Evolutionary conservation across 1,139 yeast genomes (phyloP).

Genomic region (Nakaseomyces nivariensis): DNA sequence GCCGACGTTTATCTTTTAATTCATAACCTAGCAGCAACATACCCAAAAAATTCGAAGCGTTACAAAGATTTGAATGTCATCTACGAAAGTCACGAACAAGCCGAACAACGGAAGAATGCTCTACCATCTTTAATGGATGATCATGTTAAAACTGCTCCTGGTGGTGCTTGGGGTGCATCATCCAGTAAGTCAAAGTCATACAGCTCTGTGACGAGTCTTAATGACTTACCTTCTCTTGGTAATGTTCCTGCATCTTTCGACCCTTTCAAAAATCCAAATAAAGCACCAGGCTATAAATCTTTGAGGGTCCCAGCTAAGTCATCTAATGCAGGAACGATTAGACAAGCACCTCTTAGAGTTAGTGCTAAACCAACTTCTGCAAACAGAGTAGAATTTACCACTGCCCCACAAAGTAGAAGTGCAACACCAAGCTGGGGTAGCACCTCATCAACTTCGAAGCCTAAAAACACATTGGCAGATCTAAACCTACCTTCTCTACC

Average conservation of each 20-base stretch:
- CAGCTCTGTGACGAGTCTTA: constrained; percentile 5
- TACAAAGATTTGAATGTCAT: constrained; percentile 28
- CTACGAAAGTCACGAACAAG: constrained; percentile 25
- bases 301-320: constrained; percentile 6
- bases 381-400: neutral
- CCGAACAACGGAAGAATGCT: constrained; percentile 23
- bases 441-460: constrained; percentile 2
- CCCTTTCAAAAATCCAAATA: constrained; percentile 12
- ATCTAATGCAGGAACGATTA: constrained; percentile 5
- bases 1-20: constrained; percentile 46
- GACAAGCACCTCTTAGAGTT: neutral
- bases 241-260: constrained; percentile 16
- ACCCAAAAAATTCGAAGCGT: constrained; percentile 33
- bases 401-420: neutral
- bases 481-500: constrained; percentile 48
- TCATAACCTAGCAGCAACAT: constrained; percentile 48
- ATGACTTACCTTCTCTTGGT: constrained; percentile 23
- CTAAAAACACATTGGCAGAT: constrained; percentile 19
- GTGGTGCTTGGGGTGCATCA: constrained; percentile 24
- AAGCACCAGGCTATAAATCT: constrained; percentile 8
- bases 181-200: constrained; percentile 2
- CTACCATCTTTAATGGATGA: constrained; percentile 49
- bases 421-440: constrained; percentile 1
- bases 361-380: constrained; percentile 1
- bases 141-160: constrained; percentile 13